Base-by-base conservation (phyloP, 257 asterid genomes). In the Forsythia viridissima region DNA sequence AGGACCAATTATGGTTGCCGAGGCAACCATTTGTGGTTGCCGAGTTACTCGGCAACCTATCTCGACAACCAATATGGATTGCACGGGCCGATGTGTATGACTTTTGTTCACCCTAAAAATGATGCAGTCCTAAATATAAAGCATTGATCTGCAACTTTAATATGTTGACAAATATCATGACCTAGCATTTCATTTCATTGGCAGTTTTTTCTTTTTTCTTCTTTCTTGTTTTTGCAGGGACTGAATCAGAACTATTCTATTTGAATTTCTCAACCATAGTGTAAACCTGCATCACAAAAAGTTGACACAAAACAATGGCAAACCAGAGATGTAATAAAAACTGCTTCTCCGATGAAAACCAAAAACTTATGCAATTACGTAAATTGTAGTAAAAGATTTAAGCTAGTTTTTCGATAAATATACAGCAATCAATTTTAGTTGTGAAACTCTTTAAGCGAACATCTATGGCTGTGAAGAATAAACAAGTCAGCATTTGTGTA, bases 231-330 rank as follows among this genome's bases (percentile, higher is more conserved):
- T 82, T 83, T 34, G 76, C 42, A 4, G 88, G 79, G 80, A 84
- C 81, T 55, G 89, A 68, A 83, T 36, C 51, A 6, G 77, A 75
- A 79, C 76, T 81, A 20, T 81, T 86, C 85, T 81, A 82, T 89
- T 93, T 93, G 91, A 92, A 86, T 74, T 88, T 88, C 90, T 93
- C 91, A 66, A 90, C 71, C 98, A 93, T 91, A 80, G 82, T 83
- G 79, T 86, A 93, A 37, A 90, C 99, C 99, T 95, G 89, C 84
- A 87, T 71, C 72, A 80, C 40, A 84, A 61, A 80, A 52, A 61
- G 63, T 72, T 76, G 71, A 65, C 52, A 42, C 65, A 71, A 69
- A 36, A 21, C 67, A 74, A 75, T 51, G 39, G 48, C 71, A 55
- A 20, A 18, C 66, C 72, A 75, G 69, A 81, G 42, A n/a, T 18